These are phyloP conservation scores for Pestalotiopsis sp. DNA, from an alignment of 2,329 filamentous ascomycete genomes.

Conservation along the genomic window DNA sequence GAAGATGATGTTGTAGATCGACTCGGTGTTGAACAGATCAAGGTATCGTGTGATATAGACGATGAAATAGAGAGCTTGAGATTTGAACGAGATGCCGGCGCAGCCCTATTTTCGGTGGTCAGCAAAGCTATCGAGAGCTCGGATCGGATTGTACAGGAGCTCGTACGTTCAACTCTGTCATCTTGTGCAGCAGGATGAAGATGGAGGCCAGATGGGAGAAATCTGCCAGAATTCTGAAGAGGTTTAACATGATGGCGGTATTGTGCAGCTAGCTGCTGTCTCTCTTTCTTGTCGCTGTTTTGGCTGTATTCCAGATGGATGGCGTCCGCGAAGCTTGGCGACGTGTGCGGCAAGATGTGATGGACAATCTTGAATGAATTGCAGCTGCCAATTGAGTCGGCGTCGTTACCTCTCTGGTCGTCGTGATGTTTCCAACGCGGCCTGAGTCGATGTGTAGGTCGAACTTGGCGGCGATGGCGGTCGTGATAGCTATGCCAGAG, in stretches of 20 bases:
- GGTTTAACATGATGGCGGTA: slow-evolving; percentile 43
- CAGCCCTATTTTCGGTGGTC: slow-evolving; percentile 70
- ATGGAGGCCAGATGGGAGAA: slow-evolving; percentile 95
- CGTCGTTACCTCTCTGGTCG: background rate
- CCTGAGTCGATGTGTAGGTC: background rate
- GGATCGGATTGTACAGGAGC: background rate
- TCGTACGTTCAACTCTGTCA: slow-evolving; percentile 85
- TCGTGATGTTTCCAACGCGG: background rate
- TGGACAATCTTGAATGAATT: background rate
- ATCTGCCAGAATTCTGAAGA: slow-evolving; percentile 70
- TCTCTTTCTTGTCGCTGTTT: slow-evolving; percentile 38
- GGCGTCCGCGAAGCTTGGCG: background rate
- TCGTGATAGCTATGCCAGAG: background rate
- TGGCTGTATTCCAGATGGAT: slow-evolving; percentile 15
- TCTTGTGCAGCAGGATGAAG: slow-evolving; percentile 94
- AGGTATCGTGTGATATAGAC: slow-evolving; percentile 95
- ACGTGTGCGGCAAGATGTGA: background rate
- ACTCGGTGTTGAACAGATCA: slow-evolving; percentile 83
- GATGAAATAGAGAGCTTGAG: slow-evolving; percentile 89
- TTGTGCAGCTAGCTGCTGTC: background rate
- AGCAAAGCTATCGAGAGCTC: background rate
- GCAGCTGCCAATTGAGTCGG: background rate
- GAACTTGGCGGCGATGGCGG: background rate
- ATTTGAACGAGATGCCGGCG: slow-evolving; percentile 98
- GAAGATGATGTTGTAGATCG: slow-evolving; percentile 91